These are phyloP conservation scores for Alternaria rosae DNA, from an alignment of 2,329 filamentous ascomycete genomes.

Conservation along the genomic window DNA sequence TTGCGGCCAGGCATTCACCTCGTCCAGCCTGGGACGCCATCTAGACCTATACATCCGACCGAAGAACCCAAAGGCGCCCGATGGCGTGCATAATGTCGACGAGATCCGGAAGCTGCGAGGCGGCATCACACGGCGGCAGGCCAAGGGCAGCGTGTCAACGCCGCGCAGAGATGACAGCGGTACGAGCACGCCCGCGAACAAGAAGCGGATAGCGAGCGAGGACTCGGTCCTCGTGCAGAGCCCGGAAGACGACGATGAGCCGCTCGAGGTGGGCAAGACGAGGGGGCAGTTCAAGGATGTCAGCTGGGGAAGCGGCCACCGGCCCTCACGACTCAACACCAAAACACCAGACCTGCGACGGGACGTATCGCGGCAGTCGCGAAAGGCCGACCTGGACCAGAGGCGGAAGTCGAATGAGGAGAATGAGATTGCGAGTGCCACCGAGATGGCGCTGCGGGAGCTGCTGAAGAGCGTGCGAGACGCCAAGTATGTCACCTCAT, in stretches of 20 bases:
- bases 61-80: slow-evolving; percentile 86
- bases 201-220: slow-evolving; percentile 34
- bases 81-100: slow-evolving; percentile 89
- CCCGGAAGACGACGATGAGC: slow-evolving; percentile 24
- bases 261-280: slow-evolving; percentile 43
- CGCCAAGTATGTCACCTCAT: slow-evolving; percentile 68
- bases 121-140: slow-evolving; percentile 84
- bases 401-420: slow-evolving; percentile 72
- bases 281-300: slow-evolving; percentile 63
- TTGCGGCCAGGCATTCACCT: slow-evolving; percentile 89
- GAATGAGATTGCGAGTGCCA: slow-evolving; percentile 79
- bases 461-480: slow-evolving; percentile 81
- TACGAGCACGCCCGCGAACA: slow-evolving; percentile 30
- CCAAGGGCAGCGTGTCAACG: slow-evolving; percentile 65
- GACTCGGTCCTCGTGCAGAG: slow-evolving; percentile 38
- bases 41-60: slow-evolving; percentile 93
- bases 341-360: slow-evolving; percentile 54
- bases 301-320: slow-evolving; percentile 80
- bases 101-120: slow-evolving; percentile 85
- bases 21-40: slow-evolving; percentile 83
- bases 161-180: slow-evolving; percentile 59
- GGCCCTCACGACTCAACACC: slow-evolving; percentile 59
- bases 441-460: slow-evolving; percentile 85
- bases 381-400: slow-evolving; percentile 69
- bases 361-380: slow-evolving; percentile 43